Base-by-base conservation (phyloP, 1,284 basidiomycete genomes). In the Salmacisia buchloeana region DNA sequence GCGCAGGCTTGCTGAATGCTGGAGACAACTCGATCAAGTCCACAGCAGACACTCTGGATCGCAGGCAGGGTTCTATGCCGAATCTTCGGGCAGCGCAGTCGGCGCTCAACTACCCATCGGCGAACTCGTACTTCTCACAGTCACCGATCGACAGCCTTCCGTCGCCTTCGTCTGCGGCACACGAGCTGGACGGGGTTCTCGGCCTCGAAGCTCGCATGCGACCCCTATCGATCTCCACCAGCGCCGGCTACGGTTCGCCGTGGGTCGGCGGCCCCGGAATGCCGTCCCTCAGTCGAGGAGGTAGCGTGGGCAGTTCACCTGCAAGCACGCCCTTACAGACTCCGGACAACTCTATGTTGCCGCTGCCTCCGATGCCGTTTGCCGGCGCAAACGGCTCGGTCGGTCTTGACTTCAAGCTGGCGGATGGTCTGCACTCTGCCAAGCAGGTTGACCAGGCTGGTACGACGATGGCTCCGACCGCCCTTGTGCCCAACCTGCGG, bases 11-110 rank as follows among this genome's bases (percentile, higher is more conserved):
- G 25, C 21, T 54, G 2, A 27, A 54, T 5, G n/a, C n/a, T n/a
- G n/a, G n/a, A n/a, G n/a, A n/a, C n/a, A n/a, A n/a, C n/a, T n/a
- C n/a, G n/a, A n/a, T n/a, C n/a, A n/a, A n/a, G n/a, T n/a, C n/a
- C n/a, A 18, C 27, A 34, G 18, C 49, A 13, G 49, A 54, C 2
- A 33, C 27, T 7, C 27, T 54, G 25, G 49, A 54, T 12, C 23
- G 49, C 10, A 27, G 49, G 21, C 27, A 54, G 49, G 49, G 49
- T 33, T 54, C 49, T 18, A 31, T 33, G 5, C 49, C 49, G 2
- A 54, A 54, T 33, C 49, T 54, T 54, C 49, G 49, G 9, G 31
- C 27, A n/a, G 34, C 49, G 9, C 49, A 31, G 12, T 54, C 49
- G 21, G 15, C n/a, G n/a, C n/a, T n/a, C n/a, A n/a, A n/a, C n/a